Conservation (phyloP, 441 rosid species). For the Cnidoscolus chayamansa region DNA sequence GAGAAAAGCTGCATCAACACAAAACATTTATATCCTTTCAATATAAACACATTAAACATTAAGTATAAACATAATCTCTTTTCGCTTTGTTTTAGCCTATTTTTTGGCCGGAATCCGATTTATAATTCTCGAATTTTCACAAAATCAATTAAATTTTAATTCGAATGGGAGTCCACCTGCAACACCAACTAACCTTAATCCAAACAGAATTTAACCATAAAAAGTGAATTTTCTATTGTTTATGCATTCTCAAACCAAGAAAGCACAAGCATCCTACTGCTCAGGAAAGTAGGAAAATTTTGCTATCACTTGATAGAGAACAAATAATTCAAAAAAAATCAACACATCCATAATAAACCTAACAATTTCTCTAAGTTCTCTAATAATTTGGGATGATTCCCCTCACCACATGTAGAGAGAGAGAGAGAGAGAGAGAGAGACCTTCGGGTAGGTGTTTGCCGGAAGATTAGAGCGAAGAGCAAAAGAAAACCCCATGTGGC, state of each 20-base stretch:
- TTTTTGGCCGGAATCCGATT: not conserved
- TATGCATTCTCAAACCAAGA: too few relatives aligned
- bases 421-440: not conserved
- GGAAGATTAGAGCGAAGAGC: conserved; percentile 40
- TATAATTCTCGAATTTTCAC: too few relatives aligned
- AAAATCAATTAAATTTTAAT: not conserved
- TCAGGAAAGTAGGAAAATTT: too few relatives aligned
- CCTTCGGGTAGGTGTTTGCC: conserved; percentile 25
- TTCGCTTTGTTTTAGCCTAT: too few relatives aligned
- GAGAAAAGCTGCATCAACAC: conserved; percentile 38
- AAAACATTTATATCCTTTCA: conserved; percentile 6
- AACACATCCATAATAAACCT: too few relatives aligned
- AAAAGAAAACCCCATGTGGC: conserved; percentile 53
- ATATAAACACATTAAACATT: not conserved
- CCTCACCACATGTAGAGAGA: not conserved
- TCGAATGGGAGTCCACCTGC: not conserved
- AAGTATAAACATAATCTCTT: not conserved
- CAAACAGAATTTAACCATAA: too few relatives aligned
- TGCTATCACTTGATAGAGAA: too few relatives aligned
- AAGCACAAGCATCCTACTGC: too few relatives aligned
- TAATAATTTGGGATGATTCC: not conserved
- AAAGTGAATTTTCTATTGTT: too few relatives aligned
- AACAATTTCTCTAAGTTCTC: not conserved
- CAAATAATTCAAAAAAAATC: too few relatives aligned
- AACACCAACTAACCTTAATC: too few relatives aligned